Evolutionary conservation across 2,329 filamentous ascomycete species (phyloP).

Genomic region (Talaromyces funiculosus): DNA sequence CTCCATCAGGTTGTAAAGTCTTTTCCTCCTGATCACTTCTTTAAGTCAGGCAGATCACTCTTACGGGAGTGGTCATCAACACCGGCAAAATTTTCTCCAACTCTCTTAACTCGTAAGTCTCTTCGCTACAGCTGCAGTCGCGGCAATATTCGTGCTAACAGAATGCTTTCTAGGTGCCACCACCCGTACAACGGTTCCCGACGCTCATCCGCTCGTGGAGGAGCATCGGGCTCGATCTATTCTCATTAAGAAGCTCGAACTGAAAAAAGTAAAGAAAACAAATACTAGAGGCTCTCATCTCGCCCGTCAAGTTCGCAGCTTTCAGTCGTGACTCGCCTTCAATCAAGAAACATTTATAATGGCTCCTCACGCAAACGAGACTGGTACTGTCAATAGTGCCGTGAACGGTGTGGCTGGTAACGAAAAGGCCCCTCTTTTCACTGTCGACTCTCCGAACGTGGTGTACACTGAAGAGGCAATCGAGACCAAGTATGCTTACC

Average conservation of each 20-base stretch:
- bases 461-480: conserved; percentile 83
- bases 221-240: conserved; percentile 58
- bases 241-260: conserved; percentile 36
- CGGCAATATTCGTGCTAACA: conserved; percentile 12
- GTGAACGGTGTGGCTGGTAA: conserved; percentile 49
- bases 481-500: conserved; percentile 91
- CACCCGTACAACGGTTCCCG: conserved; percentile 88
- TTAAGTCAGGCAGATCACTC: conserved; percentile 20
- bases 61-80: conserved; percentile 52
- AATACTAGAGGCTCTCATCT: too few species aligned
- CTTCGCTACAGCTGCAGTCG: neutral
- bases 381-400: conserved; percentile 50
- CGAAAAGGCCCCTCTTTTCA: conserved; percentile 58
- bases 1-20: conserved; percentile 12
- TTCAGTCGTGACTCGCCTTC: conserved; percentile 19
- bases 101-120: conserved; percentile 85
- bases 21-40: conserved; percentile 48
- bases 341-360: conserved; percentile 49
- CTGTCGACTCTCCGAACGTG: conserved; percentile 87
- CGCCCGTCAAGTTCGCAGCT: conserved; percentile 45
- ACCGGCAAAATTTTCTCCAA: conserved; percentile 98
- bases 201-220: conserved; percentile 82
- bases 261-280: neutral
- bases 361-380: conserved; percentile 80
- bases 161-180: conserved; percentile 60